Evolutionary conservation across 768 basidiomycete genomes (phyloP), one percentile per base, ranked within the genome.

Genomic region (Boletellus ananiceps): DNA sequence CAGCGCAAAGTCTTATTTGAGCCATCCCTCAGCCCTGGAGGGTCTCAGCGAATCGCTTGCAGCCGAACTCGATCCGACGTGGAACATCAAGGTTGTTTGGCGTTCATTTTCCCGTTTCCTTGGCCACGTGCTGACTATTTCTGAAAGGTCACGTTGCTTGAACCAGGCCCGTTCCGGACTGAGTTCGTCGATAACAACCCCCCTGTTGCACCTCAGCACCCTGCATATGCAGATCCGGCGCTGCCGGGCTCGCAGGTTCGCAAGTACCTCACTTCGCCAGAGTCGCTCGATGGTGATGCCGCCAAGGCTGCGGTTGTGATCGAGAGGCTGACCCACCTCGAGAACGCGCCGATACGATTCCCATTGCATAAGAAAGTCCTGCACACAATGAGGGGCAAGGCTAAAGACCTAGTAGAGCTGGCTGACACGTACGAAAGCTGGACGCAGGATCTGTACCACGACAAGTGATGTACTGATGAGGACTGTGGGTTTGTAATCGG

Each of bases 161-260:
- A 55, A 35, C 53, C 49, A 0, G 55, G 61, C 0, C 56, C 51
- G 7, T 62, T 14, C 43, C 50, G 61, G 12, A 62, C 61, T 3
- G 43, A 44, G 18, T 37, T 56, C 11, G 8, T 11, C 8, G 40
- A 50, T 8, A 35, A 33, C 1, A 53, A 52, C 21, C 12, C 31
- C n/a, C 46, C 11, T 4, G 5, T 3, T 5, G 42, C 31, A 4
- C 54, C 44, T 9, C 53, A 42, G 27, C 63, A 66, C 16, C 47
- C 57, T 13, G 62, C 59, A 32, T 64, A 64, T 31, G 33, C 47
- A 0, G 21, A 59, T 21, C 59, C 54, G 7, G 16, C 36, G 9
- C 35, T 47, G 18, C 38, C 4, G 5, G 27, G 16, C 11, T 47
- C 52, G 13, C 42, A 55, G 34, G 7, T 16, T 13, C 60, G 60